Base-by-base conservation (phyloP, 352 stramenopile genomes). In the Phytopythium helicoides region DNA sequence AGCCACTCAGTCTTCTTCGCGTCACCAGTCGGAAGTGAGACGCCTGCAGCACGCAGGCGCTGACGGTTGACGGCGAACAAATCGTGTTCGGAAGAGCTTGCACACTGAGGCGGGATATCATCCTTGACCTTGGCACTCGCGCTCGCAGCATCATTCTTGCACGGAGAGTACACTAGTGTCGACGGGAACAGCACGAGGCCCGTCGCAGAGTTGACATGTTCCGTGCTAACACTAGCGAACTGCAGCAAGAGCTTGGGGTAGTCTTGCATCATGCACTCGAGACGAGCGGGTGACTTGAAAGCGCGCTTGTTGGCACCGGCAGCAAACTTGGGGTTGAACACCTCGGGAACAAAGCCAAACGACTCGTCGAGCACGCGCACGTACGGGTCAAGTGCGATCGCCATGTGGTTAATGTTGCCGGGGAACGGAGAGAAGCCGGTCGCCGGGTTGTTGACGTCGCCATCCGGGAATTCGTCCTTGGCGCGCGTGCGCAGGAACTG, bases 191-290 rank as follows among this genome's bases (percentile, higher is more conserved):
- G 62, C 40, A 89, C 60, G 19, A 85, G 56, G 3, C 79, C 76
- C 11, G 78, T 71, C 0, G 59, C 46, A 18, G 49, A 54, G 6
- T 56, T 53, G 19, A 33, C 25, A 26, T 62, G 50, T 23, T 52
- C 21, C 9, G 16, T 34, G 23, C 33, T 46, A 1, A 39, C 41
- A 10, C 52, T 66, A 23, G 73, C 54, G 33, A 61, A 66, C 23
- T 70, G 34, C n/a, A 81, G 49, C 14, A 90, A 40, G 34, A 88
- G 55, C 62, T 87, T 86, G 6, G 80, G 80, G 36, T 79, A 86
- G 50, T 90, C 80, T 47, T 90, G 80, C 77, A 90, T 86, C 80
- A 90, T 90, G 55, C 80, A 88, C 46, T 90, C 80, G 14, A 88
- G 66, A 33, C 80, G 75, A 7, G 80, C 78, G 3, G 80, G 80